Evolutionary conservation across 2,329 filamentous ascomycete genomes (phyloP).

Genomic region (Plectosphaerella cucumerina): DNA sequence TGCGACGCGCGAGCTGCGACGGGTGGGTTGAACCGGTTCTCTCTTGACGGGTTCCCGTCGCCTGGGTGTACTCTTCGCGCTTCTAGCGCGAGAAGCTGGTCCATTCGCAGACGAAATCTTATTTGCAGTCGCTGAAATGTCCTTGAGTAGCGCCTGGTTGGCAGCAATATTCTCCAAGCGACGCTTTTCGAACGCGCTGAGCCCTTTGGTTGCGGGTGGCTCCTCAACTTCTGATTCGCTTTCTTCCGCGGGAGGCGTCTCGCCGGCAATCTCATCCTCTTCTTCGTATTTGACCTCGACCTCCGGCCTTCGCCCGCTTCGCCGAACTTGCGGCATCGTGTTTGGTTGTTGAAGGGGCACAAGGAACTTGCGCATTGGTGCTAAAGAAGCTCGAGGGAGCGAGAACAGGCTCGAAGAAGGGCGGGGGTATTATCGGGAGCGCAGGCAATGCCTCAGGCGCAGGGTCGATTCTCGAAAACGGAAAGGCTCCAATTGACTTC

Average conservation of each 20-base stretch:
- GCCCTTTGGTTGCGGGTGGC: slow-evolving; percentile 27
- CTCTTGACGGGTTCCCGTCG: slow-evolving; percentile 38
- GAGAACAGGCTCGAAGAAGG: too few species aligned
- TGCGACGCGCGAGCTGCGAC: slow-evolving; percentile 55
- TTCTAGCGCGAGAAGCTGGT: slow-evolving; percentile 15
- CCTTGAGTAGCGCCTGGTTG: slow-evolving; percentile 75
- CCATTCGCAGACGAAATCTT: slow-evolving; percentile 59
- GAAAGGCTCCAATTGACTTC: background rate
- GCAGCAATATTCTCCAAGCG: slow-evolving; percentile 82
- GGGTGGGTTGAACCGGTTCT: slow-evolving; percentile 44
- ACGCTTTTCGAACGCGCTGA: slow-evolving; percentile 84
- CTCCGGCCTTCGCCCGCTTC: background rate
- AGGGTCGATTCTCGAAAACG: too few species aligned
- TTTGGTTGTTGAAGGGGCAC: background rate
- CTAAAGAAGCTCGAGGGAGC: too few species aligned
- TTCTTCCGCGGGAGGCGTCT: slow-evolving; percentile 18
- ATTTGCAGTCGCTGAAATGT: slow-evolving; percentile 68
- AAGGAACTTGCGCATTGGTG: slow-evolving; percentile 1
- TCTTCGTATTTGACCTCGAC: background rate
- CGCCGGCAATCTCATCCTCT: background rate
- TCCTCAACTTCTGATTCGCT: slow-evolving; percentile 23
- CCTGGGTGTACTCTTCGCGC: slow-evolving; percentile 22
- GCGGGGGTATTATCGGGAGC: too few species aligned
- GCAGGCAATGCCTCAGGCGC: too few species aligned
- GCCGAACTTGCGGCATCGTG: background rate